A percentile compares a stretch with the other conserved stretches of the same genome.
These are phyloP conservation scores for Hanseniaspora jakobsenii DNA, from an alignment of 805 yeast species.

Conservation along the genomic window DNA sequence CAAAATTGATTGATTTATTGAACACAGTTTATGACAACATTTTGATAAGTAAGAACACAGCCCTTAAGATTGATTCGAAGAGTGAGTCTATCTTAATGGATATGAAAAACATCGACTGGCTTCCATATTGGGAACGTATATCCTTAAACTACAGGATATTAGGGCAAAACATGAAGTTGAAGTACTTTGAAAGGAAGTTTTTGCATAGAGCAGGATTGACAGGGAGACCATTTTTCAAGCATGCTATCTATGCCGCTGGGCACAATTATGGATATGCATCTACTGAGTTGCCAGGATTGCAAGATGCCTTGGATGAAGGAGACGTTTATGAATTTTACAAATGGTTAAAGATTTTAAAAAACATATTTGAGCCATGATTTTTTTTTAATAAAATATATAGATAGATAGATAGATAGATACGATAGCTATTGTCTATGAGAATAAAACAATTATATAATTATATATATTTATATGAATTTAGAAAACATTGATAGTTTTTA, in stretches of 20 bases:
- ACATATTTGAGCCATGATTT: constrained; percentile 8
- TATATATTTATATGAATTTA: no score
- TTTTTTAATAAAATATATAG: not conserved
- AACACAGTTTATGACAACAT: constrained; percentile 25
- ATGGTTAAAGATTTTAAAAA: constrained; percentile 23
- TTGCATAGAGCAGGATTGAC: constrained; percentile 36
- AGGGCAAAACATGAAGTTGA: constrained; percentile 29
- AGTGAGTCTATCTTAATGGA: constrained; percentile 19
- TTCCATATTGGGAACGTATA: constrained; percentile 28
- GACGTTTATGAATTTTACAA: constrained; percentile 29
- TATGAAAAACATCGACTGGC: constrained; percentile 26
- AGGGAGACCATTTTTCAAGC: constrained; percentile 43
- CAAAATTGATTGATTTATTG: constrained; percentile 21
- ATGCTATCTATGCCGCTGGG: constrained; percentile 42
- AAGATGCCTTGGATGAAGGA: constrained; percentile 41
- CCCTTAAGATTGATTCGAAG: constrained; percentile 24
- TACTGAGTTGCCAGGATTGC: constrained; percentile 40
- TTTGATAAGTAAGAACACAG: constrained; percentile 19
- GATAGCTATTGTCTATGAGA: no score
- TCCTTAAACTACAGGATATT: constrained; percentile 22
- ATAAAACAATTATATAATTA: no score
- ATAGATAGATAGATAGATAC: not conserved
- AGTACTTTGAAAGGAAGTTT: constrained; percentile 36
- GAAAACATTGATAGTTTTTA: no score
- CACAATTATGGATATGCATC: constrained; percentile 48